A percentile compares a stretch with the other conserved stretches of the same genome.
Conservation (phyloP, 352 stramenopile genomes). For the Phytophthora tentaculata region DNA sequence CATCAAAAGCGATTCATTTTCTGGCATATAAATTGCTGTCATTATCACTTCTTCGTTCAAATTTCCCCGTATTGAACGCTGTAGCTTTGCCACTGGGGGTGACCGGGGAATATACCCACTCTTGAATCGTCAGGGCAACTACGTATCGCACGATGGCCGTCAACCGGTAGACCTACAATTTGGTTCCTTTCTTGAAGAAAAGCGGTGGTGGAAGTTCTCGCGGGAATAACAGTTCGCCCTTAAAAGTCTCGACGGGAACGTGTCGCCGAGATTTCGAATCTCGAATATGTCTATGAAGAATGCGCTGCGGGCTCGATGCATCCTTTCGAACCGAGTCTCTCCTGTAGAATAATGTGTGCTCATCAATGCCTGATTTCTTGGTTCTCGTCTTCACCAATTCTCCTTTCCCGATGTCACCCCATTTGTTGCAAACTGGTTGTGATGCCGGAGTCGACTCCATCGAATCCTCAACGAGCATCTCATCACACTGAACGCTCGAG, state of each 20-base stretch:
- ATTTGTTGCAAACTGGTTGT: conserved; percentile 1
- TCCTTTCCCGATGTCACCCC: background rate
- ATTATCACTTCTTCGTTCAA: too few species aligned
- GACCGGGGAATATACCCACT: too few species aligned
- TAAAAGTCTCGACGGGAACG: background rate
- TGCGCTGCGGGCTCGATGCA: background rate
- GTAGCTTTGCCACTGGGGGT: too few species aligned
- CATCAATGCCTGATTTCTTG: background rate
- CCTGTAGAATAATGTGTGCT: conserved; percentile 15
- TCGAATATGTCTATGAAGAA: background rate
- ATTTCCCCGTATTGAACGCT: too few species aligned
- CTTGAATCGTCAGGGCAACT: too few species aligned
- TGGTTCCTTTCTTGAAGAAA: conserved; percentile 53
- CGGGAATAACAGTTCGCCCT: conserved; percentile 23
- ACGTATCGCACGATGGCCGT: too few species aligned
- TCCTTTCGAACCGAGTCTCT: background rate
- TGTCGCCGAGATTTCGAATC: background rate
- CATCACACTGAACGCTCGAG: conserved; percentile 42
- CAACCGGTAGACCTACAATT: background rate
- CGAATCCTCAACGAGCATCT: conserved; percentile 15
- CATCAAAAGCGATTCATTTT: too few species aligned
- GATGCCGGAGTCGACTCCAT: background rate
- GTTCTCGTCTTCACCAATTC: background rate
- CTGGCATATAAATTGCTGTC: too few species aligned
- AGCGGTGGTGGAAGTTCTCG: conserved; percentile 47